Conservation (phyloP, 208 protist species). For the Endotrypanum monterogeii region DNA sequence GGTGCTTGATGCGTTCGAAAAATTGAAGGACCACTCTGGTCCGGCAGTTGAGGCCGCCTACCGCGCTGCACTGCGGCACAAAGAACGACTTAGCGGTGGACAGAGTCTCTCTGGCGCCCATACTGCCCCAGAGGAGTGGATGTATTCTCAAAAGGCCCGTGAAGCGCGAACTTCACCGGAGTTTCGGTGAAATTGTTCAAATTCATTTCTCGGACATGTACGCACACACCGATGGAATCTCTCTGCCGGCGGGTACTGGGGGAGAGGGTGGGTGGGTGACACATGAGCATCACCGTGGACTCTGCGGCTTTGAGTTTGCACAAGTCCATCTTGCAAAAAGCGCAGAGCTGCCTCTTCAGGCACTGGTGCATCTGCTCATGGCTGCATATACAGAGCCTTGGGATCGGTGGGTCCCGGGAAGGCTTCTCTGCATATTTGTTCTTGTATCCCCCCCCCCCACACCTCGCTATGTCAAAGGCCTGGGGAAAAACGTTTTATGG, state of each 20-base stretch:
- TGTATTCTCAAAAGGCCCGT: constrained; percentile 55
- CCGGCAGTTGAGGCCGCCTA: constrained; percentile 54
- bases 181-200: constrained; percentile 14
- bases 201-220: background rate
- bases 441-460: background rate
- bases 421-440: background rate
- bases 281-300: background rate
- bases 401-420: background rate
- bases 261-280: background rate
- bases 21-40: constrained; percentile 45
- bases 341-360: background rate
- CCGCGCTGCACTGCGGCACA: constrained; percentile 43
- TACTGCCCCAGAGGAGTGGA: constrained; percentile 46
- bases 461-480: background rate
- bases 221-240: background rate
- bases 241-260: background rate
- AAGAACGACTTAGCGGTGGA: constrained; percentile 22
- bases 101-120: constrained; percentile 20
- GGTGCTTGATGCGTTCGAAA: constrained; percentile 56
- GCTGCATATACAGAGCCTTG: background rate
- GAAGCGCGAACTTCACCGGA: constrained; percentile 23
- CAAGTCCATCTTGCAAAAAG: too few species aligned
- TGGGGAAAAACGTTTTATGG: background rate
- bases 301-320: background rate
- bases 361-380: background rate